These are phyloP conservation scores for Phytophthora hybrid DNA, from an alignment of 352 stramenopile genomes.

Conservation along the genomic window DNA sequence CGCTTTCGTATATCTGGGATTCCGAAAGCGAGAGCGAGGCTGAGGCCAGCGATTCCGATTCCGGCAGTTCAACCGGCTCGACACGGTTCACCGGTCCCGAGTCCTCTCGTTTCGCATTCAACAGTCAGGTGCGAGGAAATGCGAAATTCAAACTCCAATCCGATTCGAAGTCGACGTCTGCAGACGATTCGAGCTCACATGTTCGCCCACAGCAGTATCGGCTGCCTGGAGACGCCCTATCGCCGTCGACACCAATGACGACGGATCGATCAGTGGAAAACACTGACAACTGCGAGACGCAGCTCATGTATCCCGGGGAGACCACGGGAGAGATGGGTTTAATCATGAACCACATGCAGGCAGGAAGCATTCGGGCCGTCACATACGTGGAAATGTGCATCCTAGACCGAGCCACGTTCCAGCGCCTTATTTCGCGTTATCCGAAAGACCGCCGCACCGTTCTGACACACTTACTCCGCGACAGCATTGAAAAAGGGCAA, in stretches of 20 bases:
- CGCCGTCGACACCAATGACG: neutral
- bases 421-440: slow-evolving; percentile 12
- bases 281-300: neutral
- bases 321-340: neutral
- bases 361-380: slow-evolving; percentile 1
- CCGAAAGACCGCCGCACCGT: neutral
- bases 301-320: neutral
- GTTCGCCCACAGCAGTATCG: neutral
- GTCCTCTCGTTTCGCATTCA: neutral
- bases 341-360: slow-evolving; percentile 3
- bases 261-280: neutral
- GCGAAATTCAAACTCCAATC: neutral
- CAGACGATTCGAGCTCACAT: neutral
- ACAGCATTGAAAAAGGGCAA: slow-evolving; percentile 7
- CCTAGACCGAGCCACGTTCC: slow-evolving; percentile 4
- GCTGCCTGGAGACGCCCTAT: neutral
- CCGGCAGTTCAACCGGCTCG: neutral
- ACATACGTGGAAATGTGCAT: slow-evolving; percentile 15
- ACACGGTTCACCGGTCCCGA: neutral
- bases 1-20: neutral
- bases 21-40: neutral
- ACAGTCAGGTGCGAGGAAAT: neutral
- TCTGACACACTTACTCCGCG: neutral
- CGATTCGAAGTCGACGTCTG: neutral
- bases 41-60: neutral